Evolutionary conservation across 331 rosid species (phyloP), one percentile per base, ranked within the genome.

Genomic region (Cydonia oblonga): DNA sequence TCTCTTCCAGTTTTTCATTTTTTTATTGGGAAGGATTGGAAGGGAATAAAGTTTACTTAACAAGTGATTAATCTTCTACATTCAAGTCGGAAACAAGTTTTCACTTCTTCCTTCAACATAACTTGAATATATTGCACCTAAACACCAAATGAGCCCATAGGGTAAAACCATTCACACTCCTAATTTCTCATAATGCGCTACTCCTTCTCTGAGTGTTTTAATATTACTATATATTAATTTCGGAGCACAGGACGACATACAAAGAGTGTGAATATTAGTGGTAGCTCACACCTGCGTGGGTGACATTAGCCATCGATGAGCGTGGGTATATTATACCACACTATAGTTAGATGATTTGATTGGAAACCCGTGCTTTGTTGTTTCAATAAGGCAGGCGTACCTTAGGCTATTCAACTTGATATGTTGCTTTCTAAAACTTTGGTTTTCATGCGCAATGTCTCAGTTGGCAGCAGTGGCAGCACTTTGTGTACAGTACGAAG

Each of bases 381-480:
- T 49, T 18, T 49, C 22, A 49, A 2, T 49, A 49, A 2, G 22
- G 56, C 22, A 49, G 10, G 22, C 56, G 18, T 6, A 49, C 56
- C 1, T 51, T 18, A 11, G 56, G 56, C 56, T 6, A 16, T 49
- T 44, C 10, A 7, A 1, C 56, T 51, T 51, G 63, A 23, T 15
- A 0, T 4, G 46, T 60, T 19, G 22, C 0, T 20, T 6, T 56
- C 60, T 32, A 9, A 74, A 38, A 23, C 18, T 56, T 7, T 32
- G 16, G 12, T 9, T 15, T 56, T 62, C 13, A 38, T 74, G 25
- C 14, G 44, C 25, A 58, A 70, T 61, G 71, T 77, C 77, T 26
- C 79, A 93, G 98, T 89, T 93, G 89, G 98, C 98, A 68, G 98
- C 98, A 20, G 98, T 93, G 22, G 97, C 98, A 79, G 98, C 98